Evolutionary conservation across 169 alveolate genomes (phyloP).

Genomic region (Cryptosporidium sp.): DNA sequence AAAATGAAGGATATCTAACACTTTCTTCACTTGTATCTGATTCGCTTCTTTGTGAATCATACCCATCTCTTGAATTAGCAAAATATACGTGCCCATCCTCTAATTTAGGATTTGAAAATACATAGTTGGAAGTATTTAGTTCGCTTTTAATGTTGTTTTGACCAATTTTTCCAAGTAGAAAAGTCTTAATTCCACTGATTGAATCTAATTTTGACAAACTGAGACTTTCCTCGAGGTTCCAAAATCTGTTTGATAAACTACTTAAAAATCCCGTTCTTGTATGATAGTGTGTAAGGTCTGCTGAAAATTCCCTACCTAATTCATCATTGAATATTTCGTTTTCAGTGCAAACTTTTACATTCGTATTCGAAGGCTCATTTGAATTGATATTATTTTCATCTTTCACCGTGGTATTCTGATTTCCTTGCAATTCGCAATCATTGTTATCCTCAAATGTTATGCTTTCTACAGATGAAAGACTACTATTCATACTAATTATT

Average conservation of each 20-base stretch:
- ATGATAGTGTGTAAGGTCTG: not conserved
- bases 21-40: constrained; percentile 50
- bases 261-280: constrained; percentile 11
- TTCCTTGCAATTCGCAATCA: not conserved
- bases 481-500: constrained; percentile 8
- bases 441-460: constrained; percentile 9
- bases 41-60: constrained; percentile 55
- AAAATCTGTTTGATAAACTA: not conserved
- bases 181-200: constrained; percentile 11
- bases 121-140: not conserved
- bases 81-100: not conserved
- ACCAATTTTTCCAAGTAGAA: not conserved
- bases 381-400: too few relatives aligned
- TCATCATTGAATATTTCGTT: not conserved
- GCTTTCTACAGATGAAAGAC: constrained; percentile 38
- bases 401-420: not conserved
- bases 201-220: constrained; percentile 1
- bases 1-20: constrained; percentile 28
- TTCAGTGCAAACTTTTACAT: not conserved
- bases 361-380: not conserved
- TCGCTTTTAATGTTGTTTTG: not conserved
- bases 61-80: not conserved
- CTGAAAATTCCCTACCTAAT: not conserved
- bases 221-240: constrained; percentile 16
- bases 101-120: not conserved